These are phyloP conservation scores for Tilletia horrida DNA, from an alignment of 1,284 basidiomycete genomes.

Conservation along the genomic window DNA sequence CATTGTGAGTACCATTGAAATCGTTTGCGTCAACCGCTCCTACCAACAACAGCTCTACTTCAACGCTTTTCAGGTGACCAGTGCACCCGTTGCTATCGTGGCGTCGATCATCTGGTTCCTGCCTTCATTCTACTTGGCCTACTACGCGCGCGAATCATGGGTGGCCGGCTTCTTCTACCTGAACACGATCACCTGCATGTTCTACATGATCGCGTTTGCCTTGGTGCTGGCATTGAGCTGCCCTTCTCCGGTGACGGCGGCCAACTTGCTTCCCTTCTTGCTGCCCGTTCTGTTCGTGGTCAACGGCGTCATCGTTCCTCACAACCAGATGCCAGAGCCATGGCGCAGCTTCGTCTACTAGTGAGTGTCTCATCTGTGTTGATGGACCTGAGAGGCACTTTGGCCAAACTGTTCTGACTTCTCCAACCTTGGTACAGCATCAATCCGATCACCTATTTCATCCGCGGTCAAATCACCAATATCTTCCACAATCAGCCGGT, in stretches of 20 bases:
- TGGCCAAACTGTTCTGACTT: not conserved
- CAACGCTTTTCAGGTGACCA: constrained; percentile 17
- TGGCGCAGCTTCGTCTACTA: constrained; percentile 33
- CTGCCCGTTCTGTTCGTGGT: constrained; percentile 55
- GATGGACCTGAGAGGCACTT: not conserved
- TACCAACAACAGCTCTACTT: no score
- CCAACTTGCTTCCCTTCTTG: constrained; percentile 50
- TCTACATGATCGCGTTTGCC: constrained; percentile 43
- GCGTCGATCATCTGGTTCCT: constrained; percentile 51
- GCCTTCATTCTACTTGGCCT: constrained; percentile 46
- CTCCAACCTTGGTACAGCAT: not conserved
- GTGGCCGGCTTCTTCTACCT: constrained; percentile 47
- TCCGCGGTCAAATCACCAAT: constrained; percentile 42
- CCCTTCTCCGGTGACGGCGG: constrained; percentile 46
- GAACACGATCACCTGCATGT: constrained; percentile 27
- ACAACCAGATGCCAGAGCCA: constrained; percentile 34
- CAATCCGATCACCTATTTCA: constrained; percentile 46
- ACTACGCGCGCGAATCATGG: constrained; percentile 31
- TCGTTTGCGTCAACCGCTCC: no score
- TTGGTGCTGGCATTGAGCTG: constrained; percentile 46
- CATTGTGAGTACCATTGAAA: constrained; percentile 19
- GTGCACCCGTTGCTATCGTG: constrained; percentile 41
- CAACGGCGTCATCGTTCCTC: constrained; percentile 50
- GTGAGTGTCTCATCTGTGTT: no score
- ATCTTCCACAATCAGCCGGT: constrained; percentile 42